Percentiles rank a stretch among this genome's conserved stretches.
Conservation (phyloP, 495 filamentous ascomycete species). For the Hyphodiscus hymeniophilus region DNA sequence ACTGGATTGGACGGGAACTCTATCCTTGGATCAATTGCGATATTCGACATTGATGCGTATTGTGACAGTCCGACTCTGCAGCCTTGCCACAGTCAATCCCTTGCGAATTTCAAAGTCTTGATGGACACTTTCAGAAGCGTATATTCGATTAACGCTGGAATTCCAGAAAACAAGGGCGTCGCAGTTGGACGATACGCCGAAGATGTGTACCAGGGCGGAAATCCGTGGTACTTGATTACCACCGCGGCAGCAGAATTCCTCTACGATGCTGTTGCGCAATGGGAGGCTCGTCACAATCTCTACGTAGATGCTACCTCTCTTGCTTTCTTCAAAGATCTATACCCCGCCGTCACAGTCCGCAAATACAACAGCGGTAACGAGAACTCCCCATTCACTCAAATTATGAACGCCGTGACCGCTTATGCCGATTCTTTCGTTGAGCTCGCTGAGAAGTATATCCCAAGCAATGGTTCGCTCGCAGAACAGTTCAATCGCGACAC, state of each 20-base stretch:
- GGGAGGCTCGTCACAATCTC: conserved; percentile 36
- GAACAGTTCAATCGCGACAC: conserved; percentile 49
- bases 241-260: conserved; percentile 52
- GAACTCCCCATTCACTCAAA: conserved; percentile 32
- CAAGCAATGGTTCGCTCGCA: conserved; percentile 39
- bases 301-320: conserved; percentile 36
- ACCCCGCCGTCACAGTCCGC: conserved; percentile 34
- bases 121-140: conserved; percentile 37
- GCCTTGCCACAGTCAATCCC: conserved; percentile 37
- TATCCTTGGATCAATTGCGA: conserved; percentile 35
- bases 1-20: conserved; percentile 41
- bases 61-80: conserved; percentile 43
- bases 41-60: conserved; percentile 39
- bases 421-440: conserved; percentile 56
- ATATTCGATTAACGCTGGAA: conserved; percentile 41
- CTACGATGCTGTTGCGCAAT: conserved; percentile 53
- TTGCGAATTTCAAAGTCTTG: conserved; percentile 41
- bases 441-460: conserved; percentile 40
- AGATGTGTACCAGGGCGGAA: conserved; percentile 45
- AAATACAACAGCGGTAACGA: conserved; percentile 36
- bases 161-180: conserved; percentile 34
- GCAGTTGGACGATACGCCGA: conserved; percentile 56
- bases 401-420: conserved; percentile 40
- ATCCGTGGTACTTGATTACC: conserved; percentile 38
- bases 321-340: conserved; percentile 42